These are phyloP conservation scores for Penicillium sumatraense DNA, from an alignment of 2,329 filamentous ascomycete species.

Conservation along the genomic window DNA sequence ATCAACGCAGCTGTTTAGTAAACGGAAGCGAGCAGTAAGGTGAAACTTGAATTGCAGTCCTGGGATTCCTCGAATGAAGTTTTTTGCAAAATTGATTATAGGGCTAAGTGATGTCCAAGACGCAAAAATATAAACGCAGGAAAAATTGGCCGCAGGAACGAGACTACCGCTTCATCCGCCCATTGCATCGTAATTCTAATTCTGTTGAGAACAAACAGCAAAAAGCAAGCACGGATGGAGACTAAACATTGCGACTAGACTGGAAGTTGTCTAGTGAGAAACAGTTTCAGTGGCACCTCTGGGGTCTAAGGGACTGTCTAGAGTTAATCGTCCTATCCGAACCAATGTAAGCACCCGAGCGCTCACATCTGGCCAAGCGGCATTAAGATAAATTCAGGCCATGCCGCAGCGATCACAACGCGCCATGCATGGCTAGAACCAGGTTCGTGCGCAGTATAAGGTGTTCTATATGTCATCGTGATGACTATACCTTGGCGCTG, in stretches of 20 bases:
- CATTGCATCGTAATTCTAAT: not conserved
- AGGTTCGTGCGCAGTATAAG: not conserved
- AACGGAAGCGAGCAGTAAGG: not conserved
- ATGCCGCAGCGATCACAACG: not conserved
- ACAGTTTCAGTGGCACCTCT: not conserved
- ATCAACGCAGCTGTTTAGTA: too few relatives aligned
- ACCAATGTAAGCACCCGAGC: not conserved
- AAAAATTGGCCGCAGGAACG: not conserved
- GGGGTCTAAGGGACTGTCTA: not conserved
- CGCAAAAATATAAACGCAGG: slow-evolving; percentile 2
- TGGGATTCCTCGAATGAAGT: not conserved
- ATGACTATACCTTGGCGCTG: not conserved
- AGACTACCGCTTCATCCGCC: not conserved
- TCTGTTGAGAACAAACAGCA: slow-evolving; percentile 3
- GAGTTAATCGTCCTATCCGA: slow-evolving; percentile 1
- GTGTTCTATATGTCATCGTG: not conserved
- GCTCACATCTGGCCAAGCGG: not conserved
- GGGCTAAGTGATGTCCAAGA: slow-evolving; percentile 2
- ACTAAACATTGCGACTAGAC: slow-evolving; percentile 10
- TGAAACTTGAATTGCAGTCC: not conserved
- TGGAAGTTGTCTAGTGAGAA: slow-evolving; percentile 1
- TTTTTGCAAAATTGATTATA: not conserved
- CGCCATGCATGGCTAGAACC: slow-evolving; percentile 3
- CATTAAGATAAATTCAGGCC: not conserved
- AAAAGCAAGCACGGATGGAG: slow-evolving; percentile 3